Conservation (phyloP, 202 grass and related monocot genomes). For the Brachypodium distachyon region DNA sequence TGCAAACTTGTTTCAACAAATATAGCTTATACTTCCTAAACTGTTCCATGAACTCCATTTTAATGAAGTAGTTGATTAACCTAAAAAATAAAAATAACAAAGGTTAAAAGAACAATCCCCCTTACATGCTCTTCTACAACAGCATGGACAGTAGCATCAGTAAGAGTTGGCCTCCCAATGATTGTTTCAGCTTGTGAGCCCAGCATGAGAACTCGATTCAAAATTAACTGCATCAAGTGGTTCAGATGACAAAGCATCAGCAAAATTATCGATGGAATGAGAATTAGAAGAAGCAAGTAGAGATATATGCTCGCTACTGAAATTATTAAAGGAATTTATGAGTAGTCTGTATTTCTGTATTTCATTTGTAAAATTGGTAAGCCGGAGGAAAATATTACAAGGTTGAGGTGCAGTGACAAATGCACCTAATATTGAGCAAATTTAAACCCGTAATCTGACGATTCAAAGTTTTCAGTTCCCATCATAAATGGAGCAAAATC, state of each 20-base stretch:
- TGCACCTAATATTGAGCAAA: neutral
- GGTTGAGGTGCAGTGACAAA: neutral
- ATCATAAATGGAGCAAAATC: neutral
- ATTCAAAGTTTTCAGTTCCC: neutral
- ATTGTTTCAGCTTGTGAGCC: constrained; percentile 78
- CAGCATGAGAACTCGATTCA: constrained; percentile 88
- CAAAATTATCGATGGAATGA: constrained; percentile 8
- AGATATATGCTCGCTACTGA: neutral
- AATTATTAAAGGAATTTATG: neutral
- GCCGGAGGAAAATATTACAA: neutral
- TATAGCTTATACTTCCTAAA: constrained; percentile 9
- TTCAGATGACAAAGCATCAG: constrained; percentile 5
- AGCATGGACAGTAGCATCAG: constrained; percentile 74
- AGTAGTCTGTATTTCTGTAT: neutral
- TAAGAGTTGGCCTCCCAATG: constrained; percentile 78
- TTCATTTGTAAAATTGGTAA: neutral
- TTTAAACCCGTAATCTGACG: neutral
- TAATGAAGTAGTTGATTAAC: neutral
- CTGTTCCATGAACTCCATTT: constrained; percentile 8
- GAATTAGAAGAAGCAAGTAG: neutral
- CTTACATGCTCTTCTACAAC: constrained; percentile 98
- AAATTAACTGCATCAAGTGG: constrained; percentile 57
- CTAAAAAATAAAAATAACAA: neutral
- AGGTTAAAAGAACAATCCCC: constrained; percentile 7
- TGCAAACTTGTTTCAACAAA: neutral